Conservation (phyloP, 192 early-diverging fungal species). For the Lobulomyces angularis region DNA sequence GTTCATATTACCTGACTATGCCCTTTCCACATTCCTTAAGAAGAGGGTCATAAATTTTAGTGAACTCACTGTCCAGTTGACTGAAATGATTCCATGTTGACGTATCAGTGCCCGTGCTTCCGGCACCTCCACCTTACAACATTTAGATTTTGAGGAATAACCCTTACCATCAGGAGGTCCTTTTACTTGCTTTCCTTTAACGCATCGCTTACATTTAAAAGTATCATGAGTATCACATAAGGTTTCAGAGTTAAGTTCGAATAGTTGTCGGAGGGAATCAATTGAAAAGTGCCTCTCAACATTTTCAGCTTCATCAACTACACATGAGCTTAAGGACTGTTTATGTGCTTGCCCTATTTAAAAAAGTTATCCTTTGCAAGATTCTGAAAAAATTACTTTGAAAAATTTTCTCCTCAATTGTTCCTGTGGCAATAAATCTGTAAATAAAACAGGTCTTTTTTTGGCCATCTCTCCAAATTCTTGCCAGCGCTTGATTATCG, state of each 20-base stretch:
- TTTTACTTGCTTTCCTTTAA: conserved; percentile 66
- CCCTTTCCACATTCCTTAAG: conserved; percentile 23
- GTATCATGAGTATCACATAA: conserved; percentile 90
- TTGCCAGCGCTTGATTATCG: conserved; percentile 60
- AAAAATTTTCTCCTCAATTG: conserved; percentile 99
- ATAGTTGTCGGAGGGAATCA: conserved; percentile 79
- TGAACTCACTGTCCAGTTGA: conserved; percentile 21
- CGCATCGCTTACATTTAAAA: conserved; percentile 88
- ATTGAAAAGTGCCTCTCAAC: conserved; percentile 89
- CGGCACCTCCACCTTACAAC: conserved; percentile 51
- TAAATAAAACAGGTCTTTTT: conserved; percentile 87
- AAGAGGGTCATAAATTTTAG: conserved; percentile 23
- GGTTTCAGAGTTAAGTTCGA: conserved; percentile 61
- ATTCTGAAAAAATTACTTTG: conserved; percentile 81
- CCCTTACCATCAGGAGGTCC: conserved; percentile 42
- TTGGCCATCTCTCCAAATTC: conserved; percentile 42
- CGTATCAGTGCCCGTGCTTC: conserved; percentile 32
- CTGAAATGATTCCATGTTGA: conserved; percentile 42
- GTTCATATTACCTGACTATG: no score
- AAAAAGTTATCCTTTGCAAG: not conserved
- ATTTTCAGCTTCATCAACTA: conserved; percentile 88
- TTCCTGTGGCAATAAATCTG: conserved; percentile 91
- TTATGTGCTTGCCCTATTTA: conserved; percentile 45
- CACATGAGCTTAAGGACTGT: conserved; percentile 74
- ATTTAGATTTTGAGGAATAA: no score